Evolutionary conservation across 768 basidiomycete genomes (phyloP), one percentile per base, ranked within the genome.

Genomic region (Boletus reticuloceps): DNA sequence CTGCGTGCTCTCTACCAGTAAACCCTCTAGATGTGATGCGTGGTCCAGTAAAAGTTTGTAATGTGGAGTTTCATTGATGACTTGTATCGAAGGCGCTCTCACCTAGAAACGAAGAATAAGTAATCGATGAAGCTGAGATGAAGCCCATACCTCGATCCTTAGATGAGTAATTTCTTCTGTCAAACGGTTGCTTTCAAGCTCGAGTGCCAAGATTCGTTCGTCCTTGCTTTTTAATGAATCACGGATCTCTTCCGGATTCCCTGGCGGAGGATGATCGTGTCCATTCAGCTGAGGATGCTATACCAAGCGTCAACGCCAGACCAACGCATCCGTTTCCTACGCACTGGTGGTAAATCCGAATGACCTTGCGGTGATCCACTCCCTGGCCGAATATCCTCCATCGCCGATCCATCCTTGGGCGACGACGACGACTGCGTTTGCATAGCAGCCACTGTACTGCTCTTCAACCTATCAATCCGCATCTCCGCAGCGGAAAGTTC

Each of bases 261-360:
- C 70, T 44, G 75, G 37, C 74, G 69, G 40, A 77, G 62, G 41
- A 52, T 75, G 75, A 51, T 74, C 69, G 25, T 73, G 66, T 27
- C 75, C 77, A 57, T 80, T 80, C 17, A 60, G 36, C 50, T 70
- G 73, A 32, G 66, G 63, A 47, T 68, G 78, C 85, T 88, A 66
- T 4, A 31, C 62, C 47, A 52, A 31, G 61, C 16, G 76, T 86
- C 77, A 71, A 57, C 11, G n/a, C 49, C 31, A n/a, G 2, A n/a
- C 17, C 19, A 68, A 61, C 60, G 44, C 62, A 64, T 8, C 6
- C 47, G 74, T 77, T 9, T 20, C 75, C 77, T 79, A 87, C 88
- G 83, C 81, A 89, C 88, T 77, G 75, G 79, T 71, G 86, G 83
- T 78, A 85, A 80, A 75, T 79, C 82, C 72, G 80, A 77, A 72